Evolutionary conservation across 169 alveolate species (phyloP), one percentile per base, ranked within the genome.

Genomic region (Plasmodium gallinaceum): DNA sequence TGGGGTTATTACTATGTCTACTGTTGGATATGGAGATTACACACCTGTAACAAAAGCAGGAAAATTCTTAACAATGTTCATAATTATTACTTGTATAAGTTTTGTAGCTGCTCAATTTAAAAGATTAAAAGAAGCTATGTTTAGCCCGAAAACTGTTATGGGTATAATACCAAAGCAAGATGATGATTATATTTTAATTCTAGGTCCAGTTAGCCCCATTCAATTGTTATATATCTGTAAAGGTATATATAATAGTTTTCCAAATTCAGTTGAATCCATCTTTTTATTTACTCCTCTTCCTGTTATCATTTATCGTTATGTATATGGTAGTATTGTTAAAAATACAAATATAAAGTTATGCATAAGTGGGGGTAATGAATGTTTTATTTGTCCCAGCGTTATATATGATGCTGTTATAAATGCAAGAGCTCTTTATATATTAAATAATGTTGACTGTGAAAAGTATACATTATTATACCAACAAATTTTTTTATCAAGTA

Each of bases 1-100:
- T 69, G 95, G 95, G 10, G 95, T 94, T 6, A 95, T 93, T 12
- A 94, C 96, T 5, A 92, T 94, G 95, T 93, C 95, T 8, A 94
- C 96, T 7, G 96, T 94, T 20, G 96, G 96, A 51, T 94, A 94
- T 65, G 96, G 96, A 7, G 96, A 94, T 68, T 94, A 92, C 43
- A 73, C 93, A 10, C 96, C 96, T 0, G 92, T 58, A 2, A 94
- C 96, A 14, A 42, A 74, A 1, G 68, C 86, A 43, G 96, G 96
- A 12, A 91, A 95, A 9, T 16, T 37, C 0, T 42, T 94, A 52
- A 90, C 95, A 7, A 91, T 94, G 88, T 61, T 92, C 14, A 74
- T 92, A 8, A 94, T 94, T 14, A 57, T 90, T 22, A 88, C 92
- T 10, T 94, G 95, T 70, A 88, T 94, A 16, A 90, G 95, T 32